phyloP scores from a whole-genome alignment of 192 early-diverging fungal species.

The Entomortierella beljakovae region DNA sequence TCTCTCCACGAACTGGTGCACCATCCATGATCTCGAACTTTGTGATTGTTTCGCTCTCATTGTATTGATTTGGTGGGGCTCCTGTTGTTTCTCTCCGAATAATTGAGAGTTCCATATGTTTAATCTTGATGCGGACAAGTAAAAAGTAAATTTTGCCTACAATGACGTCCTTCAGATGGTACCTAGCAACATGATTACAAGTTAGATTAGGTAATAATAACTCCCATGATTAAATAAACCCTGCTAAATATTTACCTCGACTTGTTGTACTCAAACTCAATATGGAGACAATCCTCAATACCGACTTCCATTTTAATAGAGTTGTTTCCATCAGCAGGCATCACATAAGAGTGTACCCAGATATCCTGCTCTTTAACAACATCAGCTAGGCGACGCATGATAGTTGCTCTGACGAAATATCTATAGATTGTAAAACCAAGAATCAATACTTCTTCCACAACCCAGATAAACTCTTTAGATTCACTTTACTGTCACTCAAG shows the following conservation, averaged over 20 bases:
- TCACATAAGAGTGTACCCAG: conserved; percentile 98
- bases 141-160: conserved; percentile 99
- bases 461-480: neutral
- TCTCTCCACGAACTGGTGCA: conserved; percentile 94
- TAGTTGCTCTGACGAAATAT: conserved; percentile 97
- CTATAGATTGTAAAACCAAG: conserved; percentile 30
- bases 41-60: conserved; percentile 98
- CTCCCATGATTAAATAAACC: neutral
- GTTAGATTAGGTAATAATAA: neutral
- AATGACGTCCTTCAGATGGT: conserved; percentile 98
- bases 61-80: conserved; percentile 96
- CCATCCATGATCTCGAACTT: conserved; percentile 99
- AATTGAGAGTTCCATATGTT: conserved; percentile 99
- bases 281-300: conserved; percentile 99
- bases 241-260: conserved; percentile 74
- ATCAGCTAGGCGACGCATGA: conserved; percentile 85
- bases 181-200: conserved; percentile 60
- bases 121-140: conserved; percentile 99
- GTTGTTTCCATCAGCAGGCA: conserved; percentile 91
- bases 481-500: too few relatives aligned
- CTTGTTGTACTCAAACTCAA: conserved; percentile 99
- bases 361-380: conserved; percentile 94
- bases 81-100: conserved; percentile 98
- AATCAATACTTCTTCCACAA: neutral
- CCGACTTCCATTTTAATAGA: conserved; percentile 99